Conservation (phyloP, 805 yeast genomes). For the Yamadazyma philogaea region DNA sequence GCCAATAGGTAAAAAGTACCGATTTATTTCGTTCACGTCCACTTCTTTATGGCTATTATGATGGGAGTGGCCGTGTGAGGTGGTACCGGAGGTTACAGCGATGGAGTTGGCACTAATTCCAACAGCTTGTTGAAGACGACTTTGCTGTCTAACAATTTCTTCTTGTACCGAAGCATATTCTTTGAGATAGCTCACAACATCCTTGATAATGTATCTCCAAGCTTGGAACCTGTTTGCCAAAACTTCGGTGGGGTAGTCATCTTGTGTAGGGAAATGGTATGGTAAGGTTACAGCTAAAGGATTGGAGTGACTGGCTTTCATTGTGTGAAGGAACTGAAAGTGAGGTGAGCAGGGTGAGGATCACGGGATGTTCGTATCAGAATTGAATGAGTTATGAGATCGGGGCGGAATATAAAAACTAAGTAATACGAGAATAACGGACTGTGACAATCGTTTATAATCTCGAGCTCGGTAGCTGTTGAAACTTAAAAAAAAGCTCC, state of each 20-base stretch:
- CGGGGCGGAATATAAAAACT: no score
- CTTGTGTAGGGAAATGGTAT: constrained; percentile 28
- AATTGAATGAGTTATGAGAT: no score
- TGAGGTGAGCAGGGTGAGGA: no score
- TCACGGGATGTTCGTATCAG: no score
- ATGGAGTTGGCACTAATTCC: constrained; percentile 21
- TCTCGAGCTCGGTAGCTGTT: background rate
- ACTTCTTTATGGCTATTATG: constrained; percentile 17
- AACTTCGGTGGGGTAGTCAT: constrained; percentile 73
- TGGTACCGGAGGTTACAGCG: constrained; percentile 12
- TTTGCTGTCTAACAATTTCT: constrained; percentile 79
- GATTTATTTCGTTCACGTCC: constrained; percentile 33
- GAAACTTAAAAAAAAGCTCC: background rate
- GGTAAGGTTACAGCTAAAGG: constrained; percentile 42
- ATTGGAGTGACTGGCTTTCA: constrained; percentile 22
- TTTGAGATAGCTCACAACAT: constrained; percentile 68
- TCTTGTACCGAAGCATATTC: constrained; percentile 86
- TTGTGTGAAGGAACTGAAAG: background rate
- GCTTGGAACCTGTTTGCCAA: constrained; percentile 79
- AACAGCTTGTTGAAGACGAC: constrained; percentile 77
- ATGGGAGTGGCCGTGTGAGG: constrained; percentile 11
- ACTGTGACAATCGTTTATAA: no score
- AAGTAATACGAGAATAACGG: no score
- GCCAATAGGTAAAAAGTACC: constrained; percentile 73
- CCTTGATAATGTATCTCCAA: constrained; percentile 79